Evolutionary conservation across 192 early-diverging fungal genomes (phyloP), one percentile per base, ranked within the genome.

Genomic region (Cetraspora pellucida): DNA sequence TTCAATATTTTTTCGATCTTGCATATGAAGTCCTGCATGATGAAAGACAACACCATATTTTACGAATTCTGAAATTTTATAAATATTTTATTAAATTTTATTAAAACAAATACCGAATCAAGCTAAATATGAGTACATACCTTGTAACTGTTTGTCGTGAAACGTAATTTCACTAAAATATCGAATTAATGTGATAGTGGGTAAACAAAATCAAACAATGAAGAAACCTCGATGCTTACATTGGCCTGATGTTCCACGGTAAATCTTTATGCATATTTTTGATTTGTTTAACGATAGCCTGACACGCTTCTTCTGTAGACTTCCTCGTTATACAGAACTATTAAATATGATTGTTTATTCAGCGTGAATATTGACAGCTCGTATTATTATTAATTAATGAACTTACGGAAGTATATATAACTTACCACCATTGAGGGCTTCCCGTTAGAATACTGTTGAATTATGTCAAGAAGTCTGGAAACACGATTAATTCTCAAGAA

Each of bases 31-130:
- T 1, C 83, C 83, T 58, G 83, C 92, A 77, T 93, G 89, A 81
- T 93, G 92, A 77, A 89, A 91, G 19, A 82, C 89, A 23, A 93
- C 72, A 13, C 91, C 91, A 68, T 90, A 80, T 13, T 74, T 25
- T 17, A 30, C 8, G 19, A 54, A 3, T 11, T 72, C 70, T 72
- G 55, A 50, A 72, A 54, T 7, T 11, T 52, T 13, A 21, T 55
- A 23, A 54, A 28, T 23, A 7, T 69, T 61, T 60, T 60, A n/a
- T 13, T 49, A 25, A 17, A 17, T 19, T 69, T 47, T 69, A 54
- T 14, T 19, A 54, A 54, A 19, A 54, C 19, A 54, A 19, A 0
- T 13, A 54, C 37, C 37, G 3, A 37, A 37, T 37, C 37, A 37
- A 37, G 37, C 37, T 9, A 54, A 4, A 23, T 10, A 63, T 21